These are phyloP conservation scores for Hyphodiscus hymeniophilus DNA, from an alignment of 495 filamentous ascomycete species.

Conservation along the genomic window DNA sequence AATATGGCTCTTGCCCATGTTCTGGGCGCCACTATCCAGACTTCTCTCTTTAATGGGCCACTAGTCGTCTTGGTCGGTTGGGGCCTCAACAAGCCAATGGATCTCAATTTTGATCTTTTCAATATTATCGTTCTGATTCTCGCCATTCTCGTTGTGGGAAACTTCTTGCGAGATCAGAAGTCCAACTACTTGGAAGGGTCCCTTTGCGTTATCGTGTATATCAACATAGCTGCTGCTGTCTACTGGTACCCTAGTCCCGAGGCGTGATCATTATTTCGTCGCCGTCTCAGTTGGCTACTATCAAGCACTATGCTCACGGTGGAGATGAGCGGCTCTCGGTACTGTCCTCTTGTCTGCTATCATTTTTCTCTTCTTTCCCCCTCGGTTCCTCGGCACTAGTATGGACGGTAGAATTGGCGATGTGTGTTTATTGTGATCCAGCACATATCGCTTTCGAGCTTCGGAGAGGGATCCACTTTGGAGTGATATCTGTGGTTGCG, in stretches of 20 bases:
- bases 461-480: too few relatives aligned
- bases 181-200: constrained; percentile 73
- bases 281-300: too few relatives aligned
- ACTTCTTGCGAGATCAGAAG: constrained; percentile 71
- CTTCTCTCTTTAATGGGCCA: constrained; percentile 38
- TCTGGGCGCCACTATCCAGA: constrained; percentile 77
- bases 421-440: too few relatives aligned
- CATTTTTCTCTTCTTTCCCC: too few relatives aligned
- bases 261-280: too few relatives aligned
- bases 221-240: constrained; percentile 53
- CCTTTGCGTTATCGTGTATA: constrained; percentile 62
- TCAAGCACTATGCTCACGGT: too few relatives aligned
- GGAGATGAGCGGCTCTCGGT: too few relatives aligned
- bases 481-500: too few relatives aligned
- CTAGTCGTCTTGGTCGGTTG: constrained; percentile 35
- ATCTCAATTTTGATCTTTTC: constrained; percentile 30
- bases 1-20: constrained; percentile 82
- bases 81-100: constrained; percentile 31
- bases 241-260: constrained; percentile 43
- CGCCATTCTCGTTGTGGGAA: constrained; percentile 64
- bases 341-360: too few relatives aligned
- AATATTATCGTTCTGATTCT: constrained; percentile 29
- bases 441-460: too few relatives aligned
- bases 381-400: too few relatives aligned
- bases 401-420: too few relatives aligned